These are phyloP conservation scores for Schizophyllum commune DNA, from an alignment of 1,284 basidiomycete species.

Conservation along the genomic window DNA sequence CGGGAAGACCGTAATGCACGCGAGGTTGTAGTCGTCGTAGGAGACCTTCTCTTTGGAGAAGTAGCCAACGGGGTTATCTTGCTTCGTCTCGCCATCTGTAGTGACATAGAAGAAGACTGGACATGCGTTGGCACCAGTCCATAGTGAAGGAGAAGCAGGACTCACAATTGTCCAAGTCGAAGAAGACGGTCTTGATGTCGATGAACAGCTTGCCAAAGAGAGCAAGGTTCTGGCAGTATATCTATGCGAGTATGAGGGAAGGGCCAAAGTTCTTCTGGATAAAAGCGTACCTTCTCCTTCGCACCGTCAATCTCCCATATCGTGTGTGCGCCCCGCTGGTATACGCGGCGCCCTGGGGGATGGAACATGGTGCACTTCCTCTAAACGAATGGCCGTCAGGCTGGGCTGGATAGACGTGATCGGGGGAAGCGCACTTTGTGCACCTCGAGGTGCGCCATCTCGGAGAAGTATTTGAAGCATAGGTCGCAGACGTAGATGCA, in stretches of 20 bases:
- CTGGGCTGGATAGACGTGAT: constrained; percentile 2
- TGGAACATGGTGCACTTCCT: constrained; percentile 63
- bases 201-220: constrained; percentile 99
- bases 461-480: constrained; percentile 96
- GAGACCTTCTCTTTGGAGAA: constrained; percentile 98
- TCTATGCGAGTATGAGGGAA: constrained; percentile 33
- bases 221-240: constrained; percentile 94
- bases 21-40: constrained; percentile 96
- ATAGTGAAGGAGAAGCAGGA: constrained; percentile 1
- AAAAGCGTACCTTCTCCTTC: constrained; percentile 59
- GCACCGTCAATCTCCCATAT: constrained; percentile 97
- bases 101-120: constrained; percentile 85
- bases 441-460: constrained; percentile 61
- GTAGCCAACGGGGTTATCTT: constrained; percentile 84
- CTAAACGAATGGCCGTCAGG: constrained; percentile 29
- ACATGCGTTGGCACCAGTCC: constrained; percentile 17
- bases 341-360: constrained; percentile 89
- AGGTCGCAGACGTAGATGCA: constrained; percentile 81
- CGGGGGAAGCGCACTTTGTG: constrained; percentile 74
- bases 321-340: constrained; percentile 82
- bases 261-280: neutral
- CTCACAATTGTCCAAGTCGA: constrained; percentile 82
- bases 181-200: constrained; percentile 96
- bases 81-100: constrained; percentile 76
- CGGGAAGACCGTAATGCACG: constrained; percentile 93